These are phyloP conservation scores for Salmacisia buchloeana DNA, from an alignment of 1,284 basidiomycete species.

Conservation along the genomic window DNA sequence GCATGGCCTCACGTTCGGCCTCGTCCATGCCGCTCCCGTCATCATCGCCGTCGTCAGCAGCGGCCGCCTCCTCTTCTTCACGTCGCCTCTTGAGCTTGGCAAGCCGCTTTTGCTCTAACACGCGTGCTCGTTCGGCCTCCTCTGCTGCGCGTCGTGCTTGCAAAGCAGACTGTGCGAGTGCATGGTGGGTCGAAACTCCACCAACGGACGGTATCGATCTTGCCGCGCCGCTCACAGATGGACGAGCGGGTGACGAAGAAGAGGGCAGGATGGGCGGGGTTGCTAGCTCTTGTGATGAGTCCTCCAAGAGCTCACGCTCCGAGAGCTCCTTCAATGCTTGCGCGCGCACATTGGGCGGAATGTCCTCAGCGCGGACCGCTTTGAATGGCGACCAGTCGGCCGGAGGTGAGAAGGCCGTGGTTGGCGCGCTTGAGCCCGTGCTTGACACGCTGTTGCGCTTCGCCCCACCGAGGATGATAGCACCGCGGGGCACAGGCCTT, in stretches of 20 bases:
- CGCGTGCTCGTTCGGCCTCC: background rate
- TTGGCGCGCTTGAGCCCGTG: background rate
- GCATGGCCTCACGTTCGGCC: slow-evolving; percentile 25
- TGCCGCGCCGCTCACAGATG: no score
- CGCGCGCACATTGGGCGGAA: background rate
- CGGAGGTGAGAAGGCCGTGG: background rate
- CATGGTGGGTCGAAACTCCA: background rate
- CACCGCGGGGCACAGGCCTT: background rate
- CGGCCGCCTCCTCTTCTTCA: slow-evolving; percentile 4
- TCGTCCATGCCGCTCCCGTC: slow-evolving; percentile 7
- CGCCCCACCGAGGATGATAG: slow-evolving; percentile 1
- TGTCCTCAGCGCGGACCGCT: background rate
- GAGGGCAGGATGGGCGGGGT: slow-evolving; percentile 2
- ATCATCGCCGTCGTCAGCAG: background rate
- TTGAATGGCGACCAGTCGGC: background rate
- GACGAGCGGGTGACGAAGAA: no score
- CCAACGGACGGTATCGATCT: no score
- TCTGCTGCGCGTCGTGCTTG: slow-evolving; percentile 1
- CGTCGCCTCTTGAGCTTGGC: background rate
- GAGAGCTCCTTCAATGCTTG: background rate
- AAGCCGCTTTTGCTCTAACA: no score
- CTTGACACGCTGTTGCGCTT: background rate
- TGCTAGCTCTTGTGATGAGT: background rate
- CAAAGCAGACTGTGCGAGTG: background rate
- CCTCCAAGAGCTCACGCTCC: background rate